Conservation (phyloP, 345 rosid genomes). For the Moricandia moricandioides region DNA sequence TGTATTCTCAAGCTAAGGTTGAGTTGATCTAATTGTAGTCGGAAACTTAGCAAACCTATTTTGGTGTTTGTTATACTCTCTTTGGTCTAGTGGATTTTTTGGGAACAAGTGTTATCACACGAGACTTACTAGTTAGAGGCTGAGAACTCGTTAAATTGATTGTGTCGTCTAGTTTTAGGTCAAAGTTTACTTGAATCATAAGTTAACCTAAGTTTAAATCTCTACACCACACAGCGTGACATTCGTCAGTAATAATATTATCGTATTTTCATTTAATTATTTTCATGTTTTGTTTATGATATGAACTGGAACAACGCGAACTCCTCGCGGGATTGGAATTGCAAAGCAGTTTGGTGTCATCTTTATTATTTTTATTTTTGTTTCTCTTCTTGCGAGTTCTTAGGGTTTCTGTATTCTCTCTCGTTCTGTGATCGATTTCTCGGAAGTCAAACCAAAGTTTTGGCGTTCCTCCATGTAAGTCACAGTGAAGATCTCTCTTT, state of each 20-base stretch:
- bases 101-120: too few species aligned
- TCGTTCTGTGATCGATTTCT: constrained; percentile 18
- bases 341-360: constrained; percentile 10
- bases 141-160: too few species aligned
- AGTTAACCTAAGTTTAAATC: too few species aligned
- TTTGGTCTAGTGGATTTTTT: too few species aligned
- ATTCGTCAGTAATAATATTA: constrained; percentile 8
- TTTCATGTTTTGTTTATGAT: constrained; percentile 1
- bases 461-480: constrained; percentile 30
- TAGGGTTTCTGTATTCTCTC: constrained; percentile 33
- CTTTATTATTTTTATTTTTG: not conserved
- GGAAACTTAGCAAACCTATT: too few species aligned
- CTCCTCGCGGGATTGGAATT: constrained; percentile 20
- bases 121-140: too few species aligned
- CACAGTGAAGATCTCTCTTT: constrained; percentile 11
- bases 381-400: constrained; percentile 26
- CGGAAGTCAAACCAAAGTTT: constrained; percentile 33
- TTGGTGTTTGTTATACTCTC: too few species aligned
- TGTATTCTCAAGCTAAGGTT: too few species aligned
- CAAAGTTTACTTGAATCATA: too few species aligned
- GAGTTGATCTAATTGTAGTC: too few species aligned
- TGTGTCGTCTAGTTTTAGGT: too few species aligned
- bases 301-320: constrained; percentile 34
- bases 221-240: constrained; percentile 25
- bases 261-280: not conserved